Base-by-base conservation (phyloP, 2,329 filamentous ascomycete species). In the Penicillium frequentans region DNA sequence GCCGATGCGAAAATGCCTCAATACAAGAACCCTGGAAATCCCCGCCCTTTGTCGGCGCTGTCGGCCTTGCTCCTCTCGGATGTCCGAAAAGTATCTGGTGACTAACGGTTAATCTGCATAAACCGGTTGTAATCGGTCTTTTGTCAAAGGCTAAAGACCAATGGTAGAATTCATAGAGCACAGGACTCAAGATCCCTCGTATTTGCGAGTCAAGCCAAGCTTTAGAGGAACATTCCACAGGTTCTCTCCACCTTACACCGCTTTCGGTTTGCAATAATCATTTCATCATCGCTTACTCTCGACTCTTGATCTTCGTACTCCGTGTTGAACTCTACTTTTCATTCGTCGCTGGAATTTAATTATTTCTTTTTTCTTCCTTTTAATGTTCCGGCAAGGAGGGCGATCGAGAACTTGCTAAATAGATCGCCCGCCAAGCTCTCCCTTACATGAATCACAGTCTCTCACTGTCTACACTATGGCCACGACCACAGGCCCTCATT, bases 401-500 rank as follows among this genome's bases (percentile, higher is more conserved):
- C 60, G 57, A 62, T 63, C 57, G 33, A 57, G 39, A 52, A 55
- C 21, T 55, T 39, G 48, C 37, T 35, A 53, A 53, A 53, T 53
- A 27, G 56, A 60, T 63, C 58, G 58, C 58, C 61, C 60, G 60
- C 61, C 61, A 63, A 65, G 63, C 55, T 45, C 55, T 60, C 59
- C 31, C 56, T 64, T 65, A 65, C 61, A 66, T 66, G 61, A 66
- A 58, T 61, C 49, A 42, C 45, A 7, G n/a, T 57, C 31, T 63
- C 57, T 58, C 55, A 44, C 48, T 47, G 51, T 39, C 54, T 33
- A 29, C 26, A 27, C 58, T 59, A 72, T 72, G 70, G 63, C 68
- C 35, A 62, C 67, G 50, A 66, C 64, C 47, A 58, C 63, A 31
- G 63, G 61, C 49, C 55, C 66, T 54, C 64, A 65, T 58, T 59